Percentiles rank a stretch among this genome's conserved stretches.
Conservation (phyloP, 2,329 filamentous ascomycete genomes). For the Onygena corvina region DNA sequence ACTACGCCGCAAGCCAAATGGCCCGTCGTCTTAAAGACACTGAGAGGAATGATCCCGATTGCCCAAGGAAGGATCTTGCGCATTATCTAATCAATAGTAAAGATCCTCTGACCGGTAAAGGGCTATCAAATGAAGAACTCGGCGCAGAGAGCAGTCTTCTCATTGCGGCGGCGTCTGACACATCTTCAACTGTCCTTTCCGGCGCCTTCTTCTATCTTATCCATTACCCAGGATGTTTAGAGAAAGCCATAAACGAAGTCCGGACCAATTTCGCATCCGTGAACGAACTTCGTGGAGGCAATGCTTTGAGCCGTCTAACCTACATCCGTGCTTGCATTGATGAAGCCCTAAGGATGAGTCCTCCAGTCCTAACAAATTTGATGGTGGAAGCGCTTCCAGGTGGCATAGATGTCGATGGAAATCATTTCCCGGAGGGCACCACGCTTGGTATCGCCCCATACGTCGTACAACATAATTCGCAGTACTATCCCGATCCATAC, state of each 20-base stretch:
- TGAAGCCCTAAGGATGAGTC: conserved; percentile 25
- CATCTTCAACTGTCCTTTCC: conserved; percentile 28
- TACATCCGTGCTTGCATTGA: conserved; percentile 36
- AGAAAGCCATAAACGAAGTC: conserved; percentile 23
- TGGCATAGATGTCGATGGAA: conserved; percentile 22
- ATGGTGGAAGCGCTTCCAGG: conserved; percentile 21
- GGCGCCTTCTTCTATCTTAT: conserved; percentile 31
- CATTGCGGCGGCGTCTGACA: conserved; percentile 38
- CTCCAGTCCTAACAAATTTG: conserved; percentile 19
- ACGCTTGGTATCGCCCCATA: conserved; percentile 24
- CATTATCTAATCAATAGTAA: conserved; percentile 37
- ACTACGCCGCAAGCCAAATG: conserved; percentile 27
- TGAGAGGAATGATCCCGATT: conserved; percentile 15
- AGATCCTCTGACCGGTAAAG: conserved; percentile 35
- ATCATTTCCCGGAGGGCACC: conserved; percentile 22
- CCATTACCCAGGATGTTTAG: conserved; percentile 23
- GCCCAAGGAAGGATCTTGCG: conserved; percentile 36
- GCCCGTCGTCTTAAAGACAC: conserved; percentile 28
- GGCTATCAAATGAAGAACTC: conserved; percentile 35
- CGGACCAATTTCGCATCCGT: conserved; percentile 23
- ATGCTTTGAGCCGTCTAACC: conserved; percentile 22
- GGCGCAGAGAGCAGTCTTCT: conserved; percentile 39
- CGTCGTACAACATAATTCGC: conserved; percentile 24
- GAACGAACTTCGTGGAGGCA: conserved; percentile 26
- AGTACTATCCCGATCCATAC: conserved; percentile 23